These are phyloP conservation scores for Euphorbia tirucalli DNA, from an alignment of 345 rosid genomes.

Conservation along the genomic window DNA sequence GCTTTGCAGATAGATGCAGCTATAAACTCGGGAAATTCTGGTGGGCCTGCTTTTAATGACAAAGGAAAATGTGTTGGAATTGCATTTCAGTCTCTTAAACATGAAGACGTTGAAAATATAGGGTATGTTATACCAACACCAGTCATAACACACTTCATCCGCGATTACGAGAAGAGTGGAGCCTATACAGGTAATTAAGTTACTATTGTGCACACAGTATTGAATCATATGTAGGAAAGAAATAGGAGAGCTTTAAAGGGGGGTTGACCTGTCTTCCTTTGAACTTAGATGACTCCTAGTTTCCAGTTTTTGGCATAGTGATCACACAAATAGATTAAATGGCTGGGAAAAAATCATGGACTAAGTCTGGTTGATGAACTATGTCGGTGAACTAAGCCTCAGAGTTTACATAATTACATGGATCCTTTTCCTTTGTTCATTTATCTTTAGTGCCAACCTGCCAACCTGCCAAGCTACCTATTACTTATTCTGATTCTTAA, in stretches of 20 bases:
- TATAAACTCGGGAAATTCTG: conserved; percentile 95
- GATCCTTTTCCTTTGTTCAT: not conserved
- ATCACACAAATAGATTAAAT: too few species aligned
- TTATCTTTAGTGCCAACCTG: too few species aligned
- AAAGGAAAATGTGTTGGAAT: conserved; percentile 90
- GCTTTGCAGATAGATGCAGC: conserved; percentile 88
- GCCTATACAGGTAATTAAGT: conserved; percentile 58
- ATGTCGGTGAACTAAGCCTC: not conserved
- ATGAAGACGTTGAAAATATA: conserved; percentile 92
- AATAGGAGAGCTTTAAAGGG: too few species aligned
- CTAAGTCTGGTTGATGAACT: not conserved
- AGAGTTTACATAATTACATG: too few species aligned
- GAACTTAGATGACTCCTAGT: too few species aligned
- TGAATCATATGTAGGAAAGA: not conserved
- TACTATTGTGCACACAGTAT: not conserved
- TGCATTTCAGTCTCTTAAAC: conserved; percentile 95
- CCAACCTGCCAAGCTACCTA: not conserved
- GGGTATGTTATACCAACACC: conserved; percentile 98
- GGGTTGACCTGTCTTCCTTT: too few species aligned
- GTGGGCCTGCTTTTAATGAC: conserved; percentile 96
- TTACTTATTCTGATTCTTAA: not conserved
- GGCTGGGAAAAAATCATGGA: too few species aligned
- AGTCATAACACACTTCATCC: conserved; percentile 82
- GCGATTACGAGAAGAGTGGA: conserved; percentile 87
- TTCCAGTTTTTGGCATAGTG: too few species aligned